These are phyloP conservation scores for Urostyla sp. DNA, from an alignment of 73 alveolate species.

Conservation along the genomic window DNA sequence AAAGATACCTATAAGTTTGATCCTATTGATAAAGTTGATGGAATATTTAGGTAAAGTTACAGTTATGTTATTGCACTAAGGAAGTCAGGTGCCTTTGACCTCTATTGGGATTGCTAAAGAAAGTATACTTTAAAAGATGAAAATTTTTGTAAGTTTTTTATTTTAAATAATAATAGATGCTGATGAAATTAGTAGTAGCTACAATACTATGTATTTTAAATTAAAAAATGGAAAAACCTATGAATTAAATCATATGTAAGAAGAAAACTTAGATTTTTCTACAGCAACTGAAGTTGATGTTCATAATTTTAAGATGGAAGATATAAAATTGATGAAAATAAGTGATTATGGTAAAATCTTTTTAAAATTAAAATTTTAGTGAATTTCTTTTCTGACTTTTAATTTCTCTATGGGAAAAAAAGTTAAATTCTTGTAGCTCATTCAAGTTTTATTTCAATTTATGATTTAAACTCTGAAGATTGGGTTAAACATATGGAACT, in stretches of 20 bases:
- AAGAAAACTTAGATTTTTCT: not conserved
- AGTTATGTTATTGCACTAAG: constrained; percentile 12
- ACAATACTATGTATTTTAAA: not conserved
- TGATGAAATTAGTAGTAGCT: constrained; percentile 6
- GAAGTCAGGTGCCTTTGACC: constrained; percentile 12
- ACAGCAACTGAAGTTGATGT: too few relatives aligned
- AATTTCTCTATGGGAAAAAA: too few relatives aligned
- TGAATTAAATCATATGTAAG: not conserved
- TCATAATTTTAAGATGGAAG: too few relatives aligned
- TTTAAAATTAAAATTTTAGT: too few relatives aligned
- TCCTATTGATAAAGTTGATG: constrained; percentile 3
- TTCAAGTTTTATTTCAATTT: constrained; percentile 14
- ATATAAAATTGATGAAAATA: too few relatives aligned
- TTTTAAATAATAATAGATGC: too few relatives aligned
- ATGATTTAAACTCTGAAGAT: not conserved
- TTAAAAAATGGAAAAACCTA: not conserved
- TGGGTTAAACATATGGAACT: constrained; percentile 41
- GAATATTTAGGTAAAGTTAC: constrained; percentile 5
- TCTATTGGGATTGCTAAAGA: constrained; percentile 44
- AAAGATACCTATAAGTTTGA: not conserved
- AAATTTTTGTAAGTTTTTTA: too few relatives aligned
- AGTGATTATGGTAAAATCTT: too few relatives aligned
- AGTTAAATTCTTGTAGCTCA: constrained; percentile 20
- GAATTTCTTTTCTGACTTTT: too few relatives aligned
- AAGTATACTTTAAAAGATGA: too few relatives aligned